Evolutionary conservation across 345 rosid genomes (phyloP).

Genomic region (Populus davidiana): DNA sequence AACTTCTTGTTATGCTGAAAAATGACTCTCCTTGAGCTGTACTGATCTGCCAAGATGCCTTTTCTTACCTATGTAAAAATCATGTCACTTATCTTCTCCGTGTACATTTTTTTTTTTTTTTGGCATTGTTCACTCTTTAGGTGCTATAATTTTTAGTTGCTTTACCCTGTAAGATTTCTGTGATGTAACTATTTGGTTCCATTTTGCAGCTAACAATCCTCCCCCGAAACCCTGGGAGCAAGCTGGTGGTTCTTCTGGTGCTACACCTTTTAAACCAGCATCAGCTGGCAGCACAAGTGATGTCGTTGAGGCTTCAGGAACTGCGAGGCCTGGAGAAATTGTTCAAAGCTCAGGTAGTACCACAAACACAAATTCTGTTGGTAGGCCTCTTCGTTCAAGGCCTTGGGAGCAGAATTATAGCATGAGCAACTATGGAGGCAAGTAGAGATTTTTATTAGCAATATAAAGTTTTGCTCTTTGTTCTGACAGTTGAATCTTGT

Average conservation of each 20-base stretch:
- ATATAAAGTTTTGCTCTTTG: not conserved
- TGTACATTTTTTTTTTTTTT: not conserved
- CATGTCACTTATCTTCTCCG: not conserved
- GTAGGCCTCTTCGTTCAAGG: constrained; percentile 14
- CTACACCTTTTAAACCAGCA: constrained; percentile 23
- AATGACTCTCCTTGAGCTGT: not conserved
- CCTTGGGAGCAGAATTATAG: constrained; percentile 17
- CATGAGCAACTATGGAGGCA: constrained; percentile 7
- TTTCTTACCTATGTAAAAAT: not conserved
- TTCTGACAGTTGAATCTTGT: not conserved
- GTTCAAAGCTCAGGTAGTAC: constrained; percentile 6
- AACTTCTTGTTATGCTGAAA: not conserved
- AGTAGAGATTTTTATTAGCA: not conserved
- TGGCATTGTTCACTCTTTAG: not conserved
- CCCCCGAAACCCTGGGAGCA: constrained; percentile 26
- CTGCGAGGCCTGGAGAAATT: constrained; percentile 19
- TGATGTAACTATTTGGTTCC: not conserved
- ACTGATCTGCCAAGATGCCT: not conserved
- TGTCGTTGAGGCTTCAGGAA: constrained; percentile 22
- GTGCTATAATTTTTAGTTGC: not conserved
- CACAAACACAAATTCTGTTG: not conserved
- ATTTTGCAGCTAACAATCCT: constrained; percentile 18
- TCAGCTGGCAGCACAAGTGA: constrained; percentile 24
- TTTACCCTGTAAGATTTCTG: not conserved
- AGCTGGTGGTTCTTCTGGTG: constrained; percentile 9